Percentiles rank a stretch among this genome's conserved stretches.
phyloP scores from a whole-genome alignment of 352 stramenopile genomes.

The Lagenidium giganteum region DNA sequence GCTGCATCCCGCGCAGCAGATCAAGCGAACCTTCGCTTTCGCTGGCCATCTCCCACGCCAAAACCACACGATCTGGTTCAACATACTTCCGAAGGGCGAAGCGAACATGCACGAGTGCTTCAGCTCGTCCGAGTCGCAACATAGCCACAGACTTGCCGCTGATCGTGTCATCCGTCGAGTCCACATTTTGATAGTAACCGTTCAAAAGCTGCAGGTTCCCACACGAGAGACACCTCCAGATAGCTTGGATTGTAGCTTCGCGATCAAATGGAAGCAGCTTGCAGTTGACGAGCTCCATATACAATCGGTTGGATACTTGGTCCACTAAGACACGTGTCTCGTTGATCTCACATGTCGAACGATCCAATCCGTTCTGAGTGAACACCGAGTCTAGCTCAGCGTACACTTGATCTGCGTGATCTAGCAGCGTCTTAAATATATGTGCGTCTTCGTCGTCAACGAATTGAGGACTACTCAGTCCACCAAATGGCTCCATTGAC shows the following conservation, averaged over 20 bases:
- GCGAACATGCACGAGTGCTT: conserved; percentile 26
- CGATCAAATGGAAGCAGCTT: conserved; percentile 42
- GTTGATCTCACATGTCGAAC: conserved; percentile 12
- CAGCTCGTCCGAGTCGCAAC: conserved; percentile 15
- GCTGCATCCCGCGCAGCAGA: conserved; percentile 26
- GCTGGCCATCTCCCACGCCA: conserved; percentile 17
- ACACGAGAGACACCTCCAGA: conserved; percentile 31
- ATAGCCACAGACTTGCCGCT: conserved; percentile 41
- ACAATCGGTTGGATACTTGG: conserved; percentile 10
- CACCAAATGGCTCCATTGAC: too few species aligned
- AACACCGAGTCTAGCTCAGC: conserved; percentile 24
- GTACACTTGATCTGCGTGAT: conserved; percentile 10
- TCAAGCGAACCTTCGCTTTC: conserved; percentile 28
- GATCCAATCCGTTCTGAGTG: conserved; percentile 6
- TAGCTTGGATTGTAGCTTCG: conserved; percentile 24
- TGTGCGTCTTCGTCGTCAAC: too few species aligned
- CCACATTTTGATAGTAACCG: conserved; percentile 29
- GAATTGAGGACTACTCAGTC: too few species aligned
- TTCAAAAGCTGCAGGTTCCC: conserved; percentile 28
- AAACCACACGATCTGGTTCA: conserved; percentile 5
- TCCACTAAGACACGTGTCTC: conserved; percentile 24
- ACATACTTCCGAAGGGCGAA: conserved; percentile 32
- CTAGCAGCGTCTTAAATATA: conserved; percentile 6
- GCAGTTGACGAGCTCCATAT: conserved; percentile 32
- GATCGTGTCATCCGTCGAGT: conserved; percentile 23